Evolutionary conservation across 2,329 filamentous ascomycete species (phyloP).

Genomic region (Tolypocladium ovalisporum): DNA sequence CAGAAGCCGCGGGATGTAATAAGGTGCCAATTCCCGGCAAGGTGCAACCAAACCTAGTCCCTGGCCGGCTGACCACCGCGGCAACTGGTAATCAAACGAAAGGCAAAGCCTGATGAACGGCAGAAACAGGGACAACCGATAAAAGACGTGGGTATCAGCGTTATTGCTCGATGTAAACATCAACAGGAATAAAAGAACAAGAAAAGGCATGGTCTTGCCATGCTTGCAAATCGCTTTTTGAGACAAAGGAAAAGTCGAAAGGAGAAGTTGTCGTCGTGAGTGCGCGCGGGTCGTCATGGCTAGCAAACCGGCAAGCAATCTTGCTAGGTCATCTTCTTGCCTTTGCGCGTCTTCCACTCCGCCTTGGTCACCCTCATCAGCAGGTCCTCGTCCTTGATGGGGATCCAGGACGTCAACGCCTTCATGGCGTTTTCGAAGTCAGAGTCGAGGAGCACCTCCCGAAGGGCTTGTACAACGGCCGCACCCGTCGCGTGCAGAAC

Average conservation of each 20-base stretch:
- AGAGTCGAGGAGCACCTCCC: constrained; percentile 78
- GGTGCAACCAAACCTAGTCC: background rate
- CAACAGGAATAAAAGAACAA: background rate
- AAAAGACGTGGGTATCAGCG: background rate
- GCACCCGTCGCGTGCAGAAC: constrained; percentile 83
- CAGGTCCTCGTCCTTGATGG: constrained; percentile 85
- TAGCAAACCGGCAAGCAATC: constrained; percentile 15
- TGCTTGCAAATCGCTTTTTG: constrained; percentile 1
- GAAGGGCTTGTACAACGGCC: constrained; percentile 80
- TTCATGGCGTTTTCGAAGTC: constrained; percentile 99
- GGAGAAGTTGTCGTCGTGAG: background rate
- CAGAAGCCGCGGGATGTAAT: background rate
- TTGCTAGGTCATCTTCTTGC: constrained; percentile 30
- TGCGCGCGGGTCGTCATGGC: constrained; percentile 7
- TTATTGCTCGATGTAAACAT: background rate
- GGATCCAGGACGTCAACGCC: constrained; percentile 84
- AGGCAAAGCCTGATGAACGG: background rate
- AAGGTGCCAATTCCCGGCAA: too few relatives aligned
- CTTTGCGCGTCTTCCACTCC: constrained; percentile 64
- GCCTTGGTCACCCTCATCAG: constrained; percentile 83
- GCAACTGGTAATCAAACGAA: background rate
- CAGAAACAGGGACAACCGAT: background rate
- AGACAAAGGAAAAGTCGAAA: constrained; percentile 5
- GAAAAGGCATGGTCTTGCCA: background rate
- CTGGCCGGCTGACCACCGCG: background rate